These are phyloP conservation scores for Cytospora piceicola DNA, from an alignment of 2,329 filamentous ascomycete species.

Conservation along the genomic window DNA sequence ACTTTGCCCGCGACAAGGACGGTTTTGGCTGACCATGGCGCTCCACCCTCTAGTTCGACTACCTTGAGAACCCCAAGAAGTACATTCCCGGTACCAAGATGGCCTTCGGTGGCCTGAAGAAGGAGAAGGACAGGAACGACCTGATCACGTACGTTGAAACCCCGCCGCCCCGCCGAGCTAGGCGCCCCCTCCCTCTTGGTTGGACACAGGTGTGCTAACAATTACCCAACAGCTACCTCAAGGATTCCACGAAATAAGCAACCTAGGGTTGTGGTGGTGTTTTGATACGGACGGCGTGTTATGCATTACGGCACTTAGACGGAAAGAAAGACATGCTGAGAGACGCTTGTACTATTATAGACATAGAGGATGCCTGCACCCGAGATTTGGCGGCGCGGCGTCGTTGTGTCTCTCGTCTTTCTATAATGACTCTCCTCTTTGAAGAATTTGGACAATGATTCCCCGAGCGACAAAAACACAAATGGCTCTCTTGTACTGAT, in stretches of 20 bases:
- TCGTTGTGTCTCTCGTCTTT: slow-evolving; percentile 30
- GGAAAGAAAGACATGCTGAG: slow-evolving; percentile 26
- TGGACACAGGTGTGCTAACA: slow-evolving; percentile 8
- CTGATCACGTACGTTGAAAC: slow-evolving; percentile 80
- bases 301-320: slow-evolving; percentile 35
- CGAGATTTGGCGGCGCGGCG: slow-evolving; percentile 20
- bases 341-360: slow-evolving; percentile 30
- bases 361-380: slow-evolving; percentile 29
- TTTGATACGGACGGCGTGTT: slow-evolving; percentile 29
- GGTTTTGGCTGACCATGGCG: slow-evolving; percentile 7
- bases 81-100: slow-evolving; percentile 99
- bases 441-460: slow-evolving; percentile 29
- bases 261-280: slow-evolving; percentile 25
- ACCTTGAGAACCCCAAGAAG: slow-evolving; percentile 99
- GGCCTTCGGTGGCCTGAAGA: slow-evolving; percentile 99
- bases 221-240: slow-evolving; percentile 60
- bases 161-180: slow-evolving; percentile 16
- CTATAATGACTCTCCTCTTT: slow-evolving; percentile 32
- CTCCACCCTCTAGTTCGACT: slow-evolving; percentile 66
- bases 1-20: not conserved
- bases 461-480: not conserved
- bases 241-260: slow-evolving; percentile 70
- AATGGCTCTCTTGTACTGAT: not conserved
- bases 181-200: slow-evolving; percentile 33
- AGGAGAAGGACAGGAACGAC: slow-evolving; percentile 99